Conservation (phyloP, 768 basidiomycete genomes). For the Lentinula lateritia region DNA sequence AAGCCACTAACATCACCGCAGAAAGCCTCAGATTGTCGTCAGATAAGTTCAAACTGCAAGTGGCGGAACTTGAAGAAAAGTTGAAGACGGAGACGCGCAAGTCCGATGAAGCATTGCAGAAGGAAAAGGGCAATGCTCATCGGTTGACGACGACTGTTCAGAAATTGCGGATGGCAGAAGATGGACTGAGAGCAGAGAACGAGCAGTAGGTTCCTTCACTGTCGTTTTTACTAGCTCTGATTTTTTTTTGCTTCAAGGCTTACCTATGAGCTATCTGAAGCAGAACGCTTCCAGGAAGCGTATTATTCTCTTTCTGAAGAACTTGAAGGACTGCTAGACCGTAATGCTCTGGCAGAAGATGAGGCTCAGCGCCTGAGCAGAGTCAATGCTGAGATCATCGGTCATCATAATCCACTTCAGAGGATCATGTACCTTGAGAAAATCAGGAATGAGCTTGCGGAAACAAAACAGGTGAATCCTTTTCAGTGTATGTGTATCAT, state of each 20-base stretch:
- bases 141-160: conserved; percentile 46
- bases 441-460: conserved; percentile 73
- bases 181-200: conserved; percentile 61
- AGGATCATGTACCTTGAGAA: conserved; percentile 84
- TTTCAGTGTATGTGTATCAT: too few relatives aligned
- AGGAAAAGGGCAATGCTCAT: conserved; percentile 41
- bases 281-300: conserved; percentile 64
- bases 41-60: conserved; percentile 14
- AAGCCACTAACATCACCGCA: conserved; percentile 15
- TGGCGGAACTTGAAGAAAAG: conserved; percentile 19
- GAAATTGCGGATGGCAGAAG: conserved; percentile 60
- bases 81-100: conserved; percentile 24
- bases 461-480: conserved; percentile 67
- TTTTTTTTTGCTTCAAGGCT: conserved; percentile 22
- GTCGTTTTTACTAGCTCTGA: not conserved
- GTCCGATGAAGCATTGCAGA: conserved; percentile 32
- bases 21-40: conserved; percentile 16
- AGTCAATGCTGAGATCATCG: conserved; percentile 82
- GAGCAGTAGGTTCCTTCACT: conserved; percentile 45
- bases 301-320: conserved; percentile 62
- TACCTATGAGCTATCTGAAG: conserved; percentile 49
- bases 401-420: conserved; percentile 81
- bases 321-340: conserved; percentile 55
- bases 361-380: conserved; percentile 71
- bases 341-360: conserved; percentile 74